Conservation (phyloP, 441 rosid species). For the Syzygium syzygioides region DNA sequence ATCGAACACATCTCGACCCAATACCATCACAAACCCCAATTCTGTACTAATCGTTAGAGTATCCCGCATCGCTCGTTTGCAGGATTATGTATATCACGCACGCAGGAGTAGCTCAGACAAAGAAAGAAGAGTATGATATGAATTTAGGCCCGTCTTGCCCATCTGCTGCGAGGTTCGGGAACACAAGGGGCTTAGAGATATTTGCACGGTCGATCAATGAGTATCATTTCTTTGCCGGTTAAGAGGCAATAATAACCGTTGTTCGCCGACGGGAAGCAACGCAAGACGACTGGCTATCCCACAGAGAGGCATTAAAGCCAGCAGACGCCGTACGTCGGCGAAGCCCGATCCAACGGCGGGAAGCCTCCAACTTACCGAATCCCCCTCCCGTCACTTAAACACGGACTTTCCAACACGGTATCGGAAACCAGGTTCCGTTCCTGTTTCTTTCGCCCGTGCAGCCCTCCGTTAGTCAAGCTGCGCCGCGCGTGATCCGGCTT, state of each 20-base stretch:
- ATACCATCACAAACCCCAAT: not conserved
- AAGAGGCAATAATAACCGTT: not conserved
- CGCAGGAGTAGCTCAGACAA: not conserved
- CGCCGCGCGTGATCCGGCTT: rapidly evolving
- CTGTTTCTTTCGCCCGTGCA: not conserved
- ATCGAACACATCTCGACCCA: not conserved
- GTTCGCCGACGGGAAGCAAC: not conserved
- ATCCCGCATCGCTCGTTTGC: too few relatives aligned
- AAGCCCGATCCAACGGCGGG: not conserved
- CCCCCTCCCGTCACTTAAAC: not conserved
- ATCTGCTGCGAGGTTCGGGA: not conserved
- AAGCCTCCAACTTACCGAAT: not conserved
- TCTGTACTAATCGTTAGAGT: not conserved
- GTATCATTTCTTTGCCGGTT: rapidly evolving
- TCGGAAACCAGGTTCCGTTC: not conserved
- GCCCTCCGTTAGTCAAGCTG: rapidly evolving
- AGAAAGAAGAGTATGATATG: not conserved
- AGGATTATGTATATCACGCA: not conserved
- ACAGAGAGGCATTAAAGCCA: not conserved
- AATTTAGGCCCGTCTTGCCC: not conserved
- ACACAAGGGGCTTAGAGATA: not conserved
- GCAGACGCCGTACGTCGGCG: not conserved
- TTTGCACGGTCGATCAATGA: not conserved
- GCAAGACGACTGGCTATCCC: not conserved
- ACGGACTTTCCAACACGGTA: not conserved